Evolutionary conservation across 345 rosid genomes (phyloP), one percentile per base, ranked within the genome.

Genomic region (Diplotaxis tenuifolia): DNA sequence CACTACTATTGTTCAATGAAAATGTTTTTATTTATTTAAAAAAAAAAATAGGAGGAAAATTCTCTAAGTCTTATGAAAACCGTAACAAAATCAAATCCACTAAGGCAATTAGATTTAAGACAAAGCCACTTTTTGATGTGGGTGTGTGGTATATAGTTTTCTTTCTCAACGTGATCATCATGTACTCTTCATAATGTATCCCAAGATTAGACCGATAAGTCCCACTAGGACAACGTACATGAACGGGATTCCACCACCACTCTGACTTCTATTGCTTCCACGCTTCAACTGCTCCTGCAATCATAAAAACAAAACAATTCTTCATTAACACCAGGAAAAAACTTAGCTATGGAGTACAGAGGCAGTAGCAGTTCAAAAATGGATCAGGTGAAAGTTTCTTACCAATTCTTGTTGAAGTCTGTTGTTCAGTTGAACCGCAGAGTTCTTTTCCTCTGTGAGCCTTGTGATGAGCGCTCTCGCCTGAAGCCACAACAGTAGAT

Each of bases 351-450:
- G 19, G 50, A 62, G 47, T n/a, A 5, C 45, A 57, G 23, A 34
- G n/a, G 50, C 5, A n/a, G 40, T 5, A 21, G 14, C 14, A 52
- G 53, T 68, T 68, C 1, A 61, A 27, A 61, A 1, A 62, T 11
- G 52, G 52, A 45, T n/a, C 18, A 15, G 54, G 54, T 47, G 54
- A 47, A 47, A 47, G 29, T 14, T 62, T 4, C 78, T 80, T 80
- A 90, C 96, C 94, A 88, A 52, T 69, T 88, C 92, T 69, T 81
- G 85, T 58, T 73, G 92, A 83, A 90, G 92, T 79, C 38, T 80
- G 62, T 71, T 83, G 70, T 70, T 84, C 72, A 73, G 80, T 81
- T 84, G 85, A 73, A 83, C 4, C 15, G 80, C 76, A 60, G 83
- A 78, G 54, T 47, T 86, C 80, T 82, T 90, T 72, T 90, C 94